A percentile compares a stretch with the other conserved stretches of the same genome.
Conservation (phyloP, 768 basidiomycete genomes). For the Lactarius deliciosus region DNA sequence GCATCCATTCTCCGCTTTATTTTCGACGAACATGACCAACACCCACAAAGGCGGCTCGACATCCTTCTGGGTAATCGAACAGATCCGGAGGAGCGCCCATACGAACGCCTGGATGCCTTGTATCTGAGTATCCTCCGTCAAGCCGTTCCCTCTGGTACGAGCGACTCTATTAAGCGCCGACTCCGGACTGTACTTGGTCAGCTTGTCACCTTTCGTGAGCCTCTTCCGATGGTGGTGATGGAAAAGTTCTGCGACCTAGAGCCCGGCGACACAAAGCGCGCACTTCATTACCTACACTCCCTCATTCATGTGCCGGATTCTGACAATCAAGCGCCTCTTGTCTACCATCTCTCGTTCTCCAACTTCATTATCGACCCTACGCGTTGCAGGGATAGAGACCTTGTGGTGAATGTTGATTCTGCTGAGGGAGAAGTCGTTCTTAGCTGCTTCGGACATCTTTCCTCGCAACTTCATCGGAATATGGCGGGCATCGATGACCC, state of each 20-base stretch:
- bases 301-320: background rate
- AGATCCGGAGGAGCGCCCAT: background rate
- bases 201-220: background rate
- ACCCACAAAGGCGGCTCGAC: background rate
- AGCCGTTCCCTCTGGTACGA: background rate
- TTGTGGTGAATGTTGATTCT: background rate
- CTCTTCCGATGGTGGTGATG: background rate
- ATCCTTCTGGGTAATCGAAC: background rate
- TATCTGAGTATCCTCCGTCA: background rate
- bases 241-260: background rate
- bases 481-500: background rate
- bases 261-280: background rate
- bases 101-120: background rate
- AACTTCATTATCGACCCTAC: background rate
- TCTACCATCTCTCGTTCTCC: background rate
- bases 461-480: background rate
- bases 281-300: background rate
- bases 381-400: background rate
- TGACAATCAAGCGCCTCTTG: background rate
- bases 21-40: background rate
- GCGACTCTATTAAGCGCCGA: background rate
- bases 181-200: background rate
- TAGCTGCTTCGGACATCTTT: background rate
- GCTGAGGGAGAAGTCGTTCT: background rate
- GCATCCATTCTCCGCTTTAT: background rate